Evolutionary conservation across 1,139 yeast species (phyloP), one percentile per base, ranked within the genome.

Genomic region (Taiozyma sp.): DNA sequence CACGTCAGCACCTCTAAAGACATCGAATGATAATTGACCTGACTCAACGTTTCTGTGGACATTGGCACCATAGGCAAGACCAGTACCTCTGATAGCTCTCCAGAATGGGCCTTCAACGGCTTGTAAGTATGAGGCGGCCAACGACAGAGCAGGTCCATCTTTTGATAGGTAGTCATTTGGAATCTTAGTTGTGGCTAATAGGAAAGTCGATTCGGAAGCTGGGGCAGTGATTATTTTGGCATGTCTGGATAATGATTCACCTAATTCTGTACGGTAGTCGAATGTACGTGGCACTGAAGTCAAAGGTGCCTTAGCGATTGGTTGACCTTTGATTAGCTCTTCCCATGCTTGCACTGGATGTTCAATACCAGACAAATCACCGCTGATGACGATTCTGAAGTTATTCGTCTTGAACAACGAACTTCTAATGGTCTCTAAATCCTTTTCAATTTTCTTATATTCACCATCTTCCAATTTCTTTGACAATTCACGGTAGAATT

Each of bases 61-160:
- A 50, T 72, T 75, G 1, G 93, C 95, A 34, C 97, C 97, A 67
- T 95, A 95, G 0, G 98, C 98, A 49, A 89, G 74, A 2, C 99
- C 99, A 1, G 91, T 80, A 41, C 99, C 99, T 68, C 99, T 80
- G 42, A 95, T 88, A 47, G 95, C 96, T 63, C 90, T 80, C 98
- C 99, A 93, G 58, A 93, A 85, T 40, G 99, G 98, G 1, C 99
- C 99, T 68, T 95, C 99, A 26, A 89, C 89, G 30, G 91, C 87
- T 58, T 85, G 85, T 53, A 95, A 73, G 62, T 84, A 87, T 52
- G 87, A 91, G 11, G 86, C 76, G 8, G 93, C 89, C 22, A 93
- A 75, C 0, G 85, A 77, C 45, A 93, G 76, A 29, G 84, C 83
- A 49, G 87, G 83, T 42, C 83, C 73, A 60, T 91, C 97, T 16